phyloP scores from a whole-genome alignment of 169 alveolate species.

The Cyclospora cayetanensis region DNA sequence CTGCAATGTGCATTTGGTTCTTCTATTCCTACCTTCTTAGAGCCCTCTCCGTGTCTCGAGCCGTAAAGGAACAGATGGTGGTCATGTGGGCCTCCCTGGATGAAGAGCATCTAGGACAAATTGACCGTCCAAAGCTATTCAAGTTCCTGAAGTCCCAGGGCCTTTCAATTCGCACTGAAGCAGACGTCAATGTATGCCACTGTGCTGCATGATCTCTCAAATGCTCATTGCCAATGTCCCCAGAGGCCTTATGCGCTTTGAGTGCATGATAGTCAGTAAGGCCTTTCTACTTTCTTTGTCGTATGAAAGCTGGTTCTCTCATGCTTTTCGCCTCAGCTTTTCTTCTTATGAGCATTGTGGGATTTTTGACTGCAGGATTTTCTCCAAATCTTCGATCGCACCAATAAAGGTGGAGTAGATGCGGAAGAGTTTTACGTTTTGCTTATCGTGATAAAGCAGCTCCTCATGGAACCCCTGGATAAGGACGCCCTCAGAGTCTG shows the following conservation, averaged over 20 bases:
- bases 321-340: neutral
- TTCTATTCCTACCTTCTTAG: too few species aligned
- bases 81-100: conserved; percentile 78
- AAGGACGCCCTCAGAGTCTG: conserved; percentile 76
- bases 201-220: neutral
- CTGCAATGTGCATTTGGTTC: neutral
- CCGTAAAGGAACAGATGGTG: conserved; percentile 74
- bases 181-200: conserved; percentile 73
- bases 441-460: conserved; percentile 76
- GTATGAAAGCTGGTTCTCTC: too few species aligned
- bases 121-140: conserved; percentile 74
- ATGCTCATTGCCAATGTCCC: neutral
- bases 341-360: conserved; percentile 5
- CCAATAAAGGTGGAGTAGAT: conserved; percentile 76
- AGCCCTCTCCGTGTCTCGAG: neutral
- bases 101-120: conserved; percentile 79
- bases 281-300: too few species aligned
- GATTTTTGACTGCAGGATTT: conserved; percentile 63
- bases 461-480: conserved; percentile 78
- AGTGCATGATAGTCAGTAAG: too few species aligned
- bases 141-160: conserved; percentile 78
- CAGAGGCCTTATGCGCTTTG: too few species aligned
- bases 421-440: conserved; percentile 79
- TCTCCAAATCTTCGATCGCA: conserved; percentile 75
- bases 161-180: conserved; percentile 71